Percentiles rank a stretch among this genome's conserved stretches.
phyloP scores from a whole-genome alignment of 2,329 filamentous ascomycete genomes.

The Paecilomyces fulvus region DNA sequence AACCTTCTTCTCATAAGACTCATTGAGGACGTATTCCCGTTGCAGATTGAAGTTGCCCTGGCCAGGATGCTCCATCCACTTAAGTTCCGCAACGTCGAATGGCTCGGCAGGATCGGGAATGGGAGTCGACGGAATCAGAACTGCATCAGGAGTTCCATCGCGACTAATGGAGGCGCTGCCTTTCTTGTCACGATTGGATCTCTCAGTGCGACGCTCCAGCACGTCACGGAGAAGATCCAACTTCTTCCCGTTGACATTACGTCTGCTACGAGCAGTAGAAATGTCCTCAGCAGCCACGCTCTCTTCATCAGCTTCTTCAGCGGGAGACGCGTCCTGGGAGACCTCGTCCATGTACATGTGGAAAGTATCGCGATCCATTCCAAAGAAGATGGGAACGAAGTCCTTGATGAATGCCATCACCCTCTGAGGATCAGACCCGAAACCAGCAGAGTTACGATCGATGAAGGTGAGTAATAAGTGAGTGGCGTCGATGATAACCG shows the following conservation, averaged over 20 bases:
- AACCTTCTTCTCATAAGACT: conserved; percentile 68
- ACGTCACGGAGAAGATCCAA: conserved; percentile 73
- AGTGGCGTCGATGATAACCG: conserved; percentile 50
- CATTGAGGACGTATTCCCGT: conserved; percentile 63
- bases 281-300: conserved; percentile 59
- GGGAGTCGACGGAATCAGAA: conserved; percentile 24
- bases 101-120: conserved; percentile 47
- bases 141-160: conserved; percentile 77
- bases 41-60: conserved; percentile 50
- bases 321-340: conserved; percentile 62
- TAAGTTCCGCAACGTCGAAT: conserved; percentile 41
- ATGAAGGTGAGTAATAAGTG: conserved; percentile 41
- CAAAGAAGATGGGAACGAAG: conserved; percentile 70
- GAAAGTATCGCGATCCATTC: conserved; percentile 61
- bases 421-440: conserved; percentile 58
- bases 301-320: conserved; percentile 70
- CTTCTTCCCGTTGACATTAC: conserved; percentile 59
- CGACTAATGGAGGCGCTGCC: conserved; percentile 73
- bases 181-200: conserved; percentile 66
- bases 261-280: conserved; percentile 58
- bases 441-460: conserved; percentile 41
- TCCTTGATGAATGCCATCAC: conserved; percentile 68
- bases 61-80: conserved; percentile 54
- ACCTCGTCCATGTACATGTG: conserved; percentile 60
- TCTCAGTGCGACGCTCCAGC: conserved; percentile 68